These are phyloP conservation scores for Dalbergia oliveri DNA, from an alignment of 306 rosid species.

Conservation along the genomic window DNA sequence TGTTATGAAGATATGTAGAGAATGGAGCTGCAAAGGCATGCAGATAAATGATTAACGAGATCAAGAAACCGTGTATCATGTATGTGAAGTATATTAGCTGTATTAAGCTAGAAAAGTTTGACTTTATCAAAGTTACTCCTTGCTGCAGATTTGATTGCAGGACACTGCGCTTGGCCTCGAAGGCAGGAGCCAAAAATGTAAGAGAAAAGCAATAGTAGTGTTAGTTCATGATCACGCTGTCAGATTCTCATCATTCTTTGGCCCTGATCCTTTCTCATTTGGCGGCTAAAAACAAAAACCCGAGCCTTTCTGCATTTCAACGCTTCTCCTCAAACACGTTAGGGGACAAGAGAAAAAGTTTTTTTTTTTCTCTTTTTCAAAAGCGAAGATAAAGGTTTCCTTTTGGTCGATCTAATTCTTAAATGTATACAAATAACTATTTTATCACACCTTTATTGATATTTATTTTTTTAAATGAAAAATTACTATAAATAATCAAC, in stretches of 20 bases:
- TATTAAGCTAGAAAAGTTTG: constrained; percentile 24
- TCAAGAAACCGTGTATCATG: constrained; percentile 27
- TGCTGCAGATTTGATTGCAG: constrained; percentile 17
- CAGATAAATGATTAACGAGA: background rate
- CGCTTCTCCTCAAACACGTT: constrained; percentile 28
- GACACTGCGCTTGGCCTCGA: constrained; percentile 34
- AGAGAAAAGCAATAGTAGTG: background rate
- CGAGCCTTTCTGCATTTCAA: background rate
- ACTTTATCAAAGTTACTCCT: constrained; percentile 5
- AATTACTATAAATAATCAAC: too few species aligned
- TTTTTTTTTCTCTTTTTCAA: too few species aligned
- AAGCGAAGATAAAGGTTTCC: background rate
- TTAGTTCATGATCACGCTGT: constrained; percentile 7
- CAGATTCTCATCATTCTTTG: constrained; percentile 2
- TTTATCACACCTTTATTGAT: too few species aligned
- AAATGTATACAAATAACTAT: too few species aligned
- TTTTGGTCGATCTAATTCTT: too few species aligned
- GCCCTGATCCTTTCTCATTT: constrained; percentile 10
- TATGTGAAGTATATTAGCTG: constrained; percentile 35
- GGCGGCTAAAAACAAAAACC: constrained; percentile 7
- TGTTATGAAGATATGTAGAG: background rate
- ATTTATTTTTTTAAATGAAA: too few species aligned
- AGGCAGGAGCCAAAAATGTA: constrained; percentile 16
- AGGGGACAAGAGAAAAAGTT: background rate
- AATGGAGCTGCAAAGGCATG: background rate